phyloP scores from a whole-genome alignment of 1,284 basidiomycete species.

The Sporisorium iseilematis-ciliati region DNA sequence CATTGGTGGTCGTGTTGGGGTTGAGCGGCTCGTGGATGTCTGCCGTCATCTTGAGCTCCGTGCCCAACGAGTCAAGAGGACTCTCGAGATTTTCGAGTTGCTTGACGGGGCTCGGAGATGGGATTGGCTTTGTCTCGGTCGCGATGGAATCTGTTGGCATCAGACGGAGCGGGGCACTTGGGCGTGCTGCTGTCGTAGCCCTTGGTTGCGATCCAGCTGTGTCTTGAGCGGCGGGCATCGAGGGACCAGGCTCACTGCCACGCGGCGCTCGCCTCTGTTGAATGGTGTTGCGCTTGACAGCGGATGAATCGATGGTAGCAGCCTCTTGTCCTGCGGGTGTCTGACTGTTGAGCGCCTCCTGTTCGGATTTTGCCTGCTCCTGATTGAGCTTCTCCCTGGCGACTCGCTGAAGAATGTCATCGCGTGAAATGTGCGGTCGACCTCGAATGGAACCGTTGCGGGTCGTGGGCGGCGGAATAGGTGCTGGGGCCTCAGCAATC shows the following conservation, averaged over 20 bases:
- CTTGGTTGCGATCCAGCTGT: neutral
- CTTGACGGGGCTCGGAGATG: slow-evolving; percentile 55
- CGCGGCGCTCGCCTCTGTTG: slow-evolving; percentile 31
- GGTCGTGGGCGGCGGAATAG: slow-evolving; percentile 19
- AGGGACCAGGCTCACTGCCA: slow-evolving; percentile 41
- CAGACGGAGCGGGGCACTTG: slow-evolving; percentile 29
- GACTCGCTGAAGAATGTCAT: slow-evolving; percentile 64
- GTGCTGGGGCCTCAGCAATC: slow-evolving; percentile 1
- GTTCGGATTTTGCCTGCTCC: slow-evolving; percentile 25
- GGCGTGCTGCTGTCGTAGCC: slow-evolving; percentile 20
- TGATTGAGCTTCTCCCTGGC: slow-evolving; percentile 52
- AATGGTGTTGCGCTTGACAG: slow-evolving; percentile 12
- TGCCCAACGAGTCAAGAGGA: slow-evolving; percentile 56
- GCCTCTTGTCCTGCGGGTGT: neutral
- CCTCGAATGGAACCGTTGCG: slow-evolving; percentile 28
- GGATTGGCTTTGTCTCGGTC: slow-evolving; percentile 43
- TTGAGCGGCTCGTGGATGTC: slow-evolving; percentile 9
- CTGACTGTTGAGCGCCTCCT: neutral
- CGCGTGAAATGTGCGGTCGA: slow-evolving; percentile 66
- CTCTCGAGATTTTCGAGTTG: slow-evolving; percentile 38
- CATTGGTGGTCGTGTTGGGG: neutral
- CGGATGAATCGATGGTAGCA: slow-evolving; percentile 2
- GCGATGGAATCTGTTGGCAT: slow-evolving; percentile 13
- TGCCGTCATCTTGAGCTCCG: slow-evolving; percentile 49
- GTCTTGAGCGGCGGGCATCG: neutral